These are phyloP conservation scores for Suillus ampliporus DNA, from an alignment of 768 basidiomycete species.

Conservation along the genomic window DNA sequence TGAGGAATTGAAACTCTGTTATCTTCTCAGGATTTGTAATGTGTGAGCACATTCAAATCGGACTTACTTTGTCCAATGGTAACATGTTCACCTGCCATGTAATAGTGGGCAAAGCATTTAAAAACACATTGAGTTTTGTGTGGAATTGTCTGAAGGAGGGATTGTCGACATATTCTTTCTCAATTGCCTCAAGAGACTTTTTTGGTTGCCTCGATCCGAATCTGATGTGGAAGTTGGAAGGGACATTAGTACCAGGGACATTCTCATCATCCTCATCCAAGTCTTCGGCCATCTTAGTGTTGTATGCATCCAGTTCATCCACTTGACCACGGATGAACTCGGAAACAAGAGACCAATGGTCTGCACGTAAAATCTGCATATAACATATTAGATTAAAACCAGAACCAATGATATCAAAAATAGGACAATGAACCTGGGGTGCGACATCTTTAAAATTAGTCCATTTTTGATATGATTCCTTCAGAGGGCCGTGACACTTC, in stretches of 20 bases:
- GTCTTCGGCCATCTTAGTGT: not conserved
- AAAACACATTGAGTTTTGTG: not conserved
- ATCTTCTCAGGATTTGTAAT: slow-evolving; percentile 21
- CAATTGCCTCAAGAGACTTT: not conserved
- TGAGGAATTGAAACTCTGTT: slow-evolving; percentile 31
- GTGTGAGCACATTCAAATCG: not conserved
- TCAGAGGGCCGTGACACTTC: slow-evolving; percentile 22
- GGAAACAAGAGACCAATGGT: slow-evolving; percentile 7
- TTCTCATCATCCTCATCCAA: not conserved
- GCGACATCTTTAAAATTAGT: slow-evolving; percentile 45
- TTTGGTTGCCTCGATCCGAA: not conserved
- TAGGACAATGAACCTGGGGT: slow-evolving; percentile 33
- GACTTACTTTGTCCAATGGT: not conserved
- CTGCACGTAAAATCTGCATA: slow-evolving; percentile 9
- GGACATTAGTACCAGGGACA: not conserved
- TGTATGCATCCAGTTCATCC: slow-evolving; percentile 23
- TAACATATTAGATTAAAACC: not conserved
- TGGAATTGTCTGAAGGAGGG: not conserved
- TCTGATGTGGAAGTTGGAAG: not conserved
- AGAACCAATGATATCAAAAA: not conserved
- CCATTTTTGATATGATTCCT: slow-evolving; percentile 22
- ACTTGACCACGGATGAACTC: slow-evolving; percentile 13
- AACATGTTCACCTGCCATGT: not conserved
- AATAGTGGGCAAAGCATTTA: not conserved
- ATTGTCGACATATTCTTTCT: not conserved